Percentiles rank a stretch among this genome's conserved stretches.
Conservation (phyloP, 441 rosid species). For the Eutrema salsugineum region DNA sequence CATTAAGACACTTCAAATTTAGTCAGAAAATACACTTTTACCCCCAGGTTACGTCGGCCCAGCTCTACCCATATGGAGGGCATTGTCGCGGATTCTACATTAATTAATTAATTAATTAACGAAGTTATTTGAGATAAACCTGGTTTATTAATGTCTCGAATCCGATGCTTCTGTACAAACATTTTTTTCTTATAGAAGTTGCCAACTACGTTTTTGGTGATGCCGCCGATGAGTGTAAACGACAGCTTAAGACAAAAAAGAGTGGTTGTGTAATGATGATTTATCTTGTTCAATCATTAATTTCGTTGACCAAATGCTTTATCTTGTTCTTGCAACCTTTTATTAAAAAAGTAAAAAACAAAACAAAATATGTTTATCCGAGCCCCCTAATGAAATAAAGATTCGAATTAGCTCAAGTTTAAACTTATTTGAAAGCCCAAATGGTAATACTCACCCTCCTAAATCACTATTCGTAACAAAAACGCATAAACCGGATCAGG, state of each 20-base stretch:
- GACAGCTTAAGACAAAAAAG: conserved; percentile 23
- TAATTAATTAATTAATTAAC: not conserved
- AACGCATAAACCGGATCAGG: not conserved
- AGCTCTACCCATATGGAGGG: not conserved
- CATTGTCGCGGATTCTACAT: not conserved
- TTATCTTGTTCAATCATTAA: not conserved
- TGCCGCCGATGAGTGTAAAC: not conserved
- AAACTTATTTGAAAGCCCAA: not conserved
- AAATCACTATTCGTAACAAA: not conserved
- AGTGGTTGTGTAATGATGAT: not conserved
- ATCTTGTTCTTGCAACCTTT: not conserved
- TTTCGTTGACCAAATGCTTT: conserved; percentile 21
- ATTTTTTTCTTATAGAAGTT: not conserved
- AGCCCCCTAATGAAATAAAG: not conserved
- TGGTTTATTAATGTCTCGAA: not conserved
- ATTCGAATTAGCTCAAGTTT: not conserved
- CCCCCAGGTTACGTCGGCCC: not conserved
- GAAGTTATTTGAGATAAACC: not conserved
- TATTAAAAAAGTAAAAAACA: not conserved
- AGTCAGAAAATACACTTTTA: not conserved
- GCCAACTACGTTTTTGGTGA: conserved; percentile 15
- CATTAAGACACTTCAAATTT: not conserved
- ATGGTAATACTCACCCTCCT: not conserved
- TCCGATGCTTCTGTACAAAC: not conserved
- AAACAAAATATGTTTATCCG: not conserved